phyloP scores from a whole-genome alignment of 495 filamentous ascomycete species.

The Aspergillus saccharolyticus region DNA sequence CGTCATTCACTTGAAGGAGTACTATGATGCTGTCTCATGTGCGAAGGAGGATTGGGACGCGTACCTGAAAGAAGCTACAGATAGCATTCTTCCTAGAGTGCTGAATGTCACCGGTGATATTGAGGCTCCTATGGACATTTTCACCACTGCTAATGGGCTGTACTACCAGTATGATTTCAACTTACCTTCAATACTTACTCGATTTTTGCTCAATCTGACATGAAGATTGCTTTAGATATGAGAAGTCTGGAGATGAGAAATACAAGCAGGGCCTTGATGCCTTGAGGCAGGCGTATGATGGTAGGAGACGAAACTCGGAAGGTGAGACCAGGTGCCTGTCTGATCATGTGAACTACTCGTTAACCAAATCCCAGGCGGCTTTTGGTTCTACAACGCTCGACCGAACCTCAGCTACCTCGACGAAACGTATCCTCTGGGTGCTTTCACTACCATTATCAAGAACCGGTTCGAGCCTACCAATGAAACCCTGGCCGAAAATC shows the following conservation, averaged over 20 bases:
- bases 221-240: conserved; percentile 12
- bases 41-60: conserved; percentile 16
- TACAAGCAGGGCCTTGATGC: conserved; percentile 39
- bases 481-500: conserved; percentile 34
- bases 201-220: conserved; percentile 5
- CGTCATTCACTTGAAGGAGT: conserved; percentile 29
- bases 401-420: conserved; percentile 56
- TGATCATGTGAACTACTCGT: background rate
- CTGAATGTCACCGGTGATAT: conserved; percentile 32
- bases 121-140: conserved; percentile 32
- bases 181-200: too few relatives aligned
- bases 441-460: conserved; percentile 48
- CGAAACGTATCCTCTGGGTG: conserved; percentile 49
- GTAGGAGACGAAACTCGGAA: conserved; percentile 40
- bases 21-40: conserved; percentile 14
- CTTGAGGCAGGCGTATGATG: conserved; percentile 41
- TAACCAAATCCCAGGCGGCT: conserved; percentile 33
- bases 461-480: conserved; percentile 35
- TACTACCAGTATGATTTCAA: conserved; percentile 28
- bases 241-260: conserved; percentile 27
- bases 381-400: conserved; percentile 49
- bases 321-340: conserved; percentile 1
- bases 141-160: conserved; percentile 34
- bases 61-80: conserved; percentile 19
- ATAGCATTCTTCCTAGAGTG: conserved; percentile 24